A percentile compares a stretch with the other conserved stretches of the same genome.
Conservation (phyloP, 805 yeast species). For the Danielozyma ontarioensis region DNA sequence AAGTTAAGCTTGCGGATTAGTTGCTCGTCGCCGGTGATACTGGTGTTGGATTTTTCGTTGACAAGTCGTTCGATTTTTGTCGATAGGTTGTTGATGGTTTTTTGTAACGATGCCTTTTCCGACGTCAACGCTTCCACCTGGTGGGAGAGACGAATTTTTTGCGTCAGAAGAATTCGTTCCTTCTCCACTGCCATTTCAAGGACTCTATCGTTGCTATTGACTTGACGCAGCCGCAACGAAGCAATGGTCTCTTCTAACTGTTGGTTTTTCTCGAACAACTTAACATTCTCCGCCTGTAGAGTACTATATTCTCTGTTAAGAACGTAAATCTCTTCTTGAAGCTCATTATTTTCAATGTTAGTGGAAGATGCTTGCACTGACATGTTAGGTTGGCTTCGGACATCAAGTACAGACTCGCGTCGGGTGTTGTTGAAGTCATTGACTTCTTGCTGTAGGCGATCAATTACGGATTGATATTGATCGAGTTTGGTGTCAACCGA, state of each 20-base stretch:
- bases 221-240: conserved; percentile 17
- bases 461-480: conserved; percentile 26
- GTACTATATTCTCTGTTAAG: conserved; percentile 9
- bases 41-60: conserved; percentile 13
- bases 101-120: conserved; percentile 31
- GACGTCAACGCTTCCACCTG: conserved; percentile 32
- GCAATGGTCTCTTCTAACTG: conserved; percentile 18
- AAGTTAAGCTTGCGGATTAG: conserved; percentile 15
- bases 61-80: conserved; percentile 36
- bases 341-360: neutral
- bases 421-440: conserved; percentile 15
- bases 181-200: conserved; percentile 37
- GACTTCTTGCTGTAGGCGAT: conserved; percentile 27
- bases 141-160: conserved; percentile 38
- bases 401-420: neutral
- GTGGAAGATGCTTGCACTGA: no score
- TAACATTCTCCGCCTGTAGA: conserved; percentile 14
- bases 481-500: conserved; percentile 21
- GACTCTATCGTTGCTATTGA: conserved; percentile 25
- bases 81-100: conserved; percentile 32
- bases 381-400: no score
- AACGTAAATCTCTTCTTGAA: neutral
- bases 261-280: conserved; percentile 9
- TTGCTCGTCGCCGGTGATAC: conserved; percentile 2
- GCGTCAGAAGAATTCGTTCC: conserved; percentile 39